Conservation (phyloP, 306 rosid species). For the Begonia peltatifolia region DNA sequence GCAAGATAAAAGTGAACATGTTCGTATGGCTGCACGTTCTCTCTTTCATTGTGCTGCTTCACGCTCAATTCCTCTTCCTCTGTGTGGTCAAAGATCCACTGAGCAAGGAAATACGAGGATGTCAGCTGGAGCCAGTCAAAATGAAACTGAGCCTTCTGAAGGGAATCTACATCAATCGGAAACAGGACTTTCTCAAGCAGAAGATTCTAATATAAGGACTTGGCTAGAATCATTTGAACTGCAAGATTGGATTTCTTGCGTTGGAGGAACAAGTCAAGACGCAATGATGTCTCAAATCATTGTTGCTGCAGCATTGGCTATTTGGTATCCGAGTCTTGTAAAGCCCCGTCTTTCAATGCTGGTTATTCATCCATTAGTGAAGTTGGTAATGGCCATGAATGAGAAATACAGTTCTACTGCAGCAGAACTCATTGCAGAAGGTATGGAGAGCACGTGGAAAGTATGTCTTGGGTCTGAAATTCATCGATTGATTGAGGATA, state of each 20-base stretch:
- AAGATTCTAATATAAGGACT: slow-evolving; percentile 44
- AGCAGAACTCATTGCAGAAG: slow-evolving; percentile 96
- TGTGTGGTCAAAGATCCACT: slow-evolving; percentile 32
- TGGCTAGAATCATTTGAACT: slow-evolving; percentile 93
- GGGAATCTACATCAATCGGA: slow-evolving; percentile 22
- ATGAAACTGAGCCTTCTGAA: slow-evolving; percentile 15
- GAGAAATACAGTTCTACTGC: slow-evolving; percentile 92
- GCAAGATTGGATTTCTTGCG: slow-evolving; percentile 98
- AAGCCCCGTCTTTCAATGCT: slow-evolving; percentile 50
- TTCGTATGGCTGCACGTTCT: slow-evolving; percentile 96
- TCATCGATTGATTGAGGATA: slow-evolving; percentile 67
- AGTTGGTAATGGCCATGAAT: slow-evolving; percentile 86
- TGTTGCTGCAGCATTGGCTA: slow-evolving; percentile 91
- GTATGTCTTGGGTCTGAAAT: slow-evolving; percentile 60
- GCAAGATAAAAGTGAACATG: slow-evolving; percentile 94
- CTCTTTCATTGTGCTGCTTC: slow-evolving; percentile 96
- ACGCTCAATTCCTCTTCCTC: slow-evolving; percentile 65
- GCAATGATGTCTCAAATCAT: slow-evolving; percentile 91
- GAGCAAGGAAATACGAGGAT: slow-evolving; percentile 20
- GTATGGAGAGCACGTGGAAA: slow-evolving; percentile 93
- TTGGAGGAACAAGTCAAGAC: slow-evolving; percentile 97
- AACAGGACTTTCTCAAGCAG: slow-evolving; percentile 24
- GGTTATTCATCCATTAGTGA: slow-evolving; percentile 75
- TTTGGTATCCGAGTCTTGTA: slow-evolving; percentile 95
- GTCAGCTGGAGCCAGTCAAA: slow-evolving; percentile 23